Conservation (phyloP, 495 filamentous ascomycete species). For the Rhypophila decipiens region DNA sequence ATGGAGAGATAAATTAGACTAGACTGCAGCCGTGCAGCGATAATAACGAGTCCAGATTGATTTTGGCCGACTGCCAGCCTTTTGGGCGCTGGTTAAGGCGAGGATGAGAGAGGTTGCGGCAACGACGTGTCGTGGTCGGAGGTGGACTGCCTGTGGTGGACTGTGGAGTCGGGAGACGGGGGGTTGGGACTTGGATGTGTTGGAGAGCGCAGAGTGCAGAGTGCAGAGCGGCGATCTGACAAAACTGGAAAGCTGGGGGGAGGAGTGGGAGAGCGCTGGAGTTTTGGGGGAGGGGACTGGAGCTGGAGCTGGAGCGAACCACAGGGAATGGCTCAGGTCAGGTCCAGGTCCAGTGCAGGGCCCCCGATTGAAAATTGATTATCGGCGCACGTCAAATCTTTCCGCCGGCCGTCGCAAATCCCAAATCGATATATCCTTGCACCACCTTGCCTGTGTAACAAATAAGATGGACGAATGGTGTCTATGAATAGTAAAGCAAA, state of each 20-base stretch:
- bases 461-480: neutral
- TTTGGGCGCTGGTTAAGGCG: constrained; percentile 10
- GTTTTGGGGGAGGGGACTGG: neutral
- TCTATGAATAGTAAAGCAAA: neutral
- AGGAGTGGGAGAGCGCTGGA: constrained; percentile 12
- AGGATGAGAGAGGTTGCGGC: constrained; percentile 12
- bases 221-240: too few species aligned
- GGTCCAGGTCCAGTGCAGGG: too few species aligned
- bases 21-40: constrained; percentile 6
- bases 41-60: too few species aligned
- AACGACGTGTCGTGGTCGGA: constrained; percentile 28
- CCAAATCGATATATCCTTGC: neutral
- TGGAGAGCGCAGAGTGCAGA: too few species aligned
- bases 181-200: constrained; percentile 24
- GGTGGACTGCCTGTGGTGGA: too few species aligned
- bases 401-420: constrained; percentile 17
- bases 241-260: constrained; percentile 1
- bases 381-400: constrained; percentile 11
- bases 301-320: constrained; percentile 2
- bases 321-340: constrained; percentile 5
- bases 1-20: too few species aligned
- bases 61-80: neutral
- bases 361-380: constrained; percentile 23
- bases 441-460: neutral
- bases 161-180: constrained; percentile 28